phyloP scores from a whole-genome alignment of 116 monocot genomes.

The Dioscorea cayenensis region DNA sequence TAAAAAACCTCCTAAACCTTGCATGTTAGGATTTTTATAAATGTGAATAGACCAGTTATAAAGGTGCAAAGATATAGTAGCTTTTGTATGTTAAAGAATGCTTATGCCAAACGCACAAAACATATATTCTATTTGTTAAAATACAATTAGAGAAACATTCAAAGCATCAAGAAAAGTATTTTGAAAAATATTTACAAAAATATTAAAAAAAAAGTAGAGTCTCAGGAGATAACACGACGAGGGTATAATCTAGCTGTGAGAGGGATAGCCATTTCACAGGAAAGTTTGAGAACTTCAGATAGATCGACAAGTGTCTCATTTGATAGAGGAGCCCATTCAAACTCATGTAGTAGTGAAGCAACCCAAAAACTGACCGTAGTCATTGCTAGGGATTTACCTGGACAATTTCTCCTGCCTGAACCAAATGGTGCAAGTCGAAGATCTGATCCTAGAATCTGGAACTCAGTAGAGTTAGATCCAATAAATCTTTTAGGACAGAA shows the following conservation, averaged over 20 bases:
- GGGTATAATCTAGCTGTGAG: slow-evolving; percentile 16
- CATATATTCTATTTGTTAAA: too few species aligned
- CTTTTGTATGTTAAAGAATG: too few species aligned
- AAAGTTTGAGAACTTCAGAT: slow-evolving; percentile 34
- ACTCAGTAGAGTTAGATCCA: neutral
- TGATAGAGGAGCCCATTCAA: slow-evolving; percentile 4
- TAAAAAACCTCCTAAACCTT: too few species aligned
- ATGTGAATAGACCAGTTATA: too few species aligned
- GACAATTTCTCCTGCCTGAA: slow-evolving; percentile 41
- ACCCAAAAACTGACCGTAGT: slow-evolving; percentile 45
- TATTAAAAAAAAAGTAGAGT: neutral
- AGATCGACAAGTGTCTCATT: slow-evolving; percentile 17
- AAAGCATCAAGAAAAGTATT: too few species aligned
- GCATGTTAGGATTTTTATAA: too few species aligned
- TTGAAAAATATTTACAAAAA: too few species aligned
- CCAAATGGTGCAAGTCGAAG: slow-evolving; percentile 53
- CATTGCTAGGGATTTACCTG: slow-evolving; percentile 39
- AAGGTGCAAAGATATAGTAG: too few species aligned
- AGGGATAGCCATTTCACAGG: slow-evolving; percentile 38
- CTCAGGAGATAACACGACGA: neutral
- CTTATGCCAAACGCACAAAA: too few species aligned
- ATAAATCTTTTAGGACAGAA: slow-evolving; percentile 32
- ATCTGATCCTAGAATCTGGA: slow-evolving; percentile 21
- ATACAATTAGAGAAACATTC: too few species aligned
- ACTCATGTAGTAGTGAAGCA: slow-evolving; percentile 39